Conservation (phyloP, 2,329 filamentous ascomycete species). For the Aquanectria penicillioides region DNA sequence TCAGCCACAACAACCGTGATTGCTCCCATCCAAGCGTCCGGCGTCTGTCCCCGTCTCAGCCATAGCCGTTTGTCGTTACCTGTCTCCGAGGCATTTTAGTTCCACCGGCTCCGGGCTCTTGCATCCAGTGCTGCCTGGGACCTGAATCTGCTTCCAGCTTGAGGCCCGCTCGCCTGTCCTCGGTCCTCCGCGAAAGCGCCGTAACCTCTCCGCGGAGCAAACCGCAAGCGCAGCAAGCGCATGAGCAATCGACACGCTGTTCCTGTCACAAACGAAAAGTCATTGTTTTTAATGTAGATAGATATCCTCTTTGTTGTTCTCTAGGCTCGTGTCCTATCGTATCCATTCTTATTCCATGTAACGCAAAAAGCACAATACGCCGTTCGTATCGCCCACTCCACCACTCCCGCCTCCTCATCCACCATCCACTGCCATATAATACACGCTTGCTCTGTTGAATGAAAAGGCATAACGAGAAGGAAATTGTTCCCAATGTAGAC, state of each 20-base stretch:
- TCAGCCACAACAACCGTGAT: not conserved
- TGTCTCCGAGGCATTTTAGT: not conserved
- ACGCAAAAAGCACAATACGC: not conserved
- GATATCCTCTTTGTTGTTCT: slow-evolving; percentile 19
- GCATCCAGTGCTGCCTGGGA: not conserved
- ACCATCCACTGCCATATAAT: slow-evolving; percentile 24
- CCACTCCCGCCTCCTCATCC: not conserved
- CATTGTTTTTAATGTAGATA: not conserved
- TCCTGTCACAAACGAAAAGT: too few relatives aligned
- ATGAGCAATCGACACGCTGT: not conserved
- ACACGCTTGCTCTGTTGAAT: slow-evolving; percentile 22
- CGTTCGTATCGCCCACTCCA: not conserved
- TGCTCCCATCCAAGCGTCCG: not conserved
- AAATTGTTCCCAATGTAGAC: slow-evolving; percentile 21
- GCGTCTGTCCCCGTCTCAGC: not conserved
- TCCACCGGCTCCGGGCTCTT: not conserved
- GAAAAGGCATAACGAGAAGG: slow-evolving; percentile 22
- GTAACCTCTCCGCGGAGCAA: not conserved
- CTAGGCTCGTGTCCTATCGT: slow-evolving; percentile 21
- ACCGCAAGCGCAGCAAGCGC: not conserved
- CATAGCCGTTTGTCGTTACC: not conserved
- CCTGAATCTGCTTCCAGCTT: not conserved
- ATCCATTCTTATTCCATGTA: slow-evolving; percentile 17
- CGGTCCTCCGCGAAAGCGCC: too few relatives aligned
- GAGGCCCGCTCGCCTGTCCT: not conserved